Conservation (phyloP, 2,329 filamentous ascomycete species). For the Myriosclerotinia curreyana region DNA sequence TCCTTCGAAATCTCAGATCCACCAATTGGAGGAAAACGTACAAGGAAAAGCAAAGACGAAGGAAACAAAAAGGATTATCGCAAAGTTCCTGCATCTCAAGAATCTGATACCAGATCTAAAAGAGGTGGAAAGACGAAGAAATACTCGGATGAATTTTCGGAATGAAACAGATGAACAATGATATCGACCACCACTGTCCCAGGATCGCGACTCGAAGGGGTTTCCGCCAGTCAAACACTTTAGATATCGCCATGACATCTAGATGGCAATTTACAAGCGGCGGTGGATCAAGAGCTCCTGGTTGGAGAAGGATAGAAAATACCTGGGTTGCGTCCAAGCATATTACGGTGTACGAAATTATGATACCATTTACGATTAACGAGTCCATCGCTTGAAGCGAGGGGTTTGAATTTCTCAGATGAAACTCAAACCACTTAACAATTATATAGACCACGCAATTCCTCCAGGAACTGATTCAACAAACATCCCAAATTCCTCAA, state of each 20-base stretch:
- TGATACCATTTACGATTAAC: conserved; percentile 12
- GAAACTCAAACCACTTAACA: background rate
- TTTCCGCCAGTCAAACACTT: background rate
- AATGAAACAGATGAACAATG: background rate
- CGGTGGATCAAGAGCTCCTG: background rate
- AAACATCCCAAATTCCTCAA: too few species aligned
- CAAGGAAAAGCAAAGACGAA: background rate
- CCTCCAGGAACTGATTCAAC: background rate
- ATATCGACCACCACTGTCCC: too few species aligned
- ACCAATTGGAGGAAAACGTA: background rate
- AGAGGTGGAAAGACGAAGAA: conserved; percentile 9
- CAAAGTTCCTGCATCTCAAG: conserved; percentile 7
- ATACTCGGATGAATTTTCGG: conserved; percentile 11
- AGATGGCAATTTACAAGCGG: too few species aligned
- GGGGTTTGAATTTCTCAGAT: background rate
- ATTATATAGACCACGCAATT: background rate
- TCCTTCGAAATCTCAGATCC: conserved; percentile 27
- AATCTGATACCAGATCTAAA: conserved; percentile 12
- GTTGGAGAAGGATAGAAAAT: background rate
- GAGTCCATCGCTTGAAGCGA: background rate
- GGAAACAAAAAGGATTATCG: conserved; percentile 6
- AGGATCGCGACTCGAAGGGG: background rate
- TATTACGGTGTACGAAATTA: background rate
- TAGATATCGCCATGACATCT: background rate
- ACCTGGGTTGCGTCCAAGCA: background rate